Percentiles rank a stretch among this genome's conserved stretches.
phyloP scores from a whole-genome alignment of 495 filamentous ascomycete genomes.

The Tirmania nivea region DNA sequence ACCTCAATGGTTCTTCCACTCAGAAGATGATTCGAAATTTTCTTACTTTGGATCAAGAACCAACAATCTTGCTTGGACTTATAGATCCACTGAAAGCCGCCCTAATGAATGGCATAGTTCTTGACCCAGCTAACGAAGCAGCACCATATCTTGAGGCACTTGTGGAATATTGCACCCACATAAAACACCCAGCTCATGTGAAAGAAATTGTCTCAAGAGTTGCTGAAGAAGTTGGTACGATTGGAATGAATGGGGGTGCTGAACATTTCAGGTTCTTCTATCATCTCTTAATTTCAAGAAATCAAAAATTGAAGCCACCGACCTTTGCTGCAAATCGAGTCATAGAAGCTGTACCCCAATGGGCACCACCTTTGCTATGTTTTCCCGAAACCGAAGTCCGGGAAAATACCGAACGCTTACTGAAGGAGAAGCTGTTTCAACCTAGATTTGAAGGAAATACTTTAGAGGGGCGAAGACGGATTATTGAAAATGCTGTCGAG shows the following conservation, averaged over 20 bases:
- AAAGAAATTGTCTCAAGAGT: conserved; percentile 29
- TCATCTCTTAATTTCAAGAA: conserved; percentile 22
- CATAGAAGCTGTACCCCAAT: conserved; percentile 35
- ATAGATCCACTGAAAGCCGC: conserved; percentile 29
- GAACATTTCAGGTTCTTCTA: conserved; percentile 41
- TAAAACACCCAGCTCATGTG: conserved; percentile 23
- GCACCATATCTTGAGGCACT: conserved; percentile 32
- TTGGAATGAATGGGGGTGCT: conserved; percentile 32
- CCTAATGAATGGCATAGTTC: conserved; percentile 30
- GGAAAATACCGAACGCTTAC: conserved; percentile 30
- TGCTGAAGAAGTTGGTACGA: conserved; percentile 33
- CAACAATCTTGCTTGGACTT: conserved; percentile 20
- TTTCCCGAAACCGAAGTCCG: conserved; percentile 37
- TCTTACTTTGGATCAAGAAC: conserved; percentile 11
- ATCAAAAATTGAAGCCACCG: conserved; percentile 21
- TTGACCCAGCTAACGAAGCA: conserved; percentile 34
- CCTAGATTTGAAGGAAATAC: conserved; percentile 11
- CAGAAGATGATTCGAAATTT: conserved; percentile 16
- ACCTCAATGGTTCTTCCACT: conserved; percentile 18
- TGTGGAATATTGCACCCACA: conserved; percentile 27
- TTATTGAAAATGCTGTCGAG: conserved; percentile 4
- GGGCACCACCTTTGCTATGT: conserved; percentile 46
- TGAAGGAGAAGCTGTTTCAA: conserved; percentile 35
- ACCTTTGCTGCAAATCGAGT: conserved; percentile 25
- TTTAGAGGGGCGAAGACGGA: conserved; percentile 5